Percentiles rank a stretch among this genome's conserved stretches.
These are phyloP conservation scores for Dendrothele bispora DNA, from an alignment of 768 basidiomycete species.

Conservation along the genomic window DNA sequence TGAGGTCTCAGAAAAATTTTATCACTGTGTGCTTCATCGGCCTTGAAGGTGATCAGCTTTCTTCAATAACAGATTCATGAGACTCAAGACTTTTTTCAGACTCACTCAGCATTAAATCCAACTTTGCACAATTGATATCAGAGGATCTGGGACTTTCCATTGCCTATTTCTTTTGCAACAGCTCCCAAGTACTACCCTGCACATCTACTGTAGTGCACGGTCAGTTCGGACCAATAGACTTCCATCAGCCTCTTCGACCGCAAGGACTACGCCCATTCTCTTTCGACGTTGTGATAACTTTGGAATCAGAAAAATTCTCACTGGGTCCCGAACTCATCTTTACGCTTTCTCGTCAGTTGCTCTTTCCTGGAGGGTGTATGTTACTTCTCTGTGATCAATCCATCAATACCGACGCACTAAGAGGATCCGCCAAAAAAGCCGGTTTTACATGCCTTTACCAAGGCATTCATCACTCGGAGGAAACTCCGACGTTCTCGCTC, in stretches of 20 bases:
- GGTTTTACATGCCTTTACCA: background rate
- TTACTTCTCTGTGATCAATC: background rate
- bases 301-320: background rate
- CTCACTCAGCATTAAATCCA: background rate
- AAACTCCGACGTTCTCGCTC: background rate
- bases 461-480: background rate
- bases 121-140: background rate
- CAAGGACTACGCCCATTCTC: background rate
- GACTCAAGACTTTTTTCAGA: too few species aligned
- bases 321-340: background rate
- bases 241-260: background rate
- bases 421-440: background rate
- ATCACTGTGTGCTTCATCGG: too few species aligned
- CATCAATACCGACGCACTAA: background rate
- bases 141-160: background rate
- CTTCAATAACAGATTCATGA: too few species aligned
- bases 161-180: background rate
- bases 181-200: background rate
- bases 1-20: too few species aligned
- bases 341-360: background rate
- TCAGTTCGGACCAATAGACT: background rate
- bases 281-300: background rate
- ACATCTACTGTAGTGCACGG: background rate
- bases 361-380: background rate
- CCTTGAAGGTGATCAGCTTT: too few species aligned